Base-by-base conservation (phyloP, 176 grass and related monocot species). In the Oryza glumipatula region DNA sequence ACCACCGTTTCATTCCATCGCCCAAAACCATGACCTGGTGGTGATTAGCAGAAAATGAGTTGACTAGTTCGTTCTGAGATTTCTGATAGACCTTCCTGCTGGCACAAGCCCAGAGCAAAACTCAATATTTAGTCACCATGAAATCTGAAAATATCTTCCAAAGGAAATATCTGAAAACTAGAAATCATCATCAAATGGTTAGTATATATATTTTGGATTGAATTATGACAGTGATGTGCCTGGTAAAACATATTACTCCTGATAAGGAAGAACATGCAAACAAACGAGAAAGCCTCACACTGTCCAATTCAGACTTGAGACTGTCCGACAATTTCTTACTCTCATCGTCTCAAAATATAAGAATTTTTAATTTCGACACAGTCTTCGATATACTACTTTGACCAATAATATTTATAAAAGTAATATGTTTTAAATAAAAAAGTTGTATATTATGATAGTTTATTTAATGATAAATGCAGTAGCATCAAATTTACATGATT, bases 21-120 rank as follows among this genome's bases (percentile, higher is more conserved):
- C 3, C 45, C 24, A 48, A 83, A 74, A 74, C 81, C 70, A 10
- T 19, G 39, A 9, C 41, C 47, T 74, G 80, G 39, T 74, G 80
- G 24, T 30, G 45, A 46, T 30, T 49, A 74, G 22, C 23, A 30
- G 44, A 26, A 1, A 22, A 64, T 38, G 49, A 72, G 6, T 38
- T 69, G 39, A 48, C 77, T 33, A 21, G 5, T 32, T 73, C 24
- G 4, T 51, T 8, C 35, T 58, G 48, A 21, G 21, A 56, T 4
- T 51, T 15, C 68, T 58, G 48, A 5, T 15, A 61, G 32, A 61
- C 2, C 5, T 60, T 4, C 19, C 61, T 61, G 51, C 9, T 3
- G 56, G 21, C 22, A 61, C 56, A 56, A 19, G 1, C 16, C 6
- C 16, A 17, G 51, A 6, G 5, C 30, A 54, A 6, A 1, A 17